Conservation (phyloP, 805 yeast species). For the Yamadazyma ubonensis region DNA sequence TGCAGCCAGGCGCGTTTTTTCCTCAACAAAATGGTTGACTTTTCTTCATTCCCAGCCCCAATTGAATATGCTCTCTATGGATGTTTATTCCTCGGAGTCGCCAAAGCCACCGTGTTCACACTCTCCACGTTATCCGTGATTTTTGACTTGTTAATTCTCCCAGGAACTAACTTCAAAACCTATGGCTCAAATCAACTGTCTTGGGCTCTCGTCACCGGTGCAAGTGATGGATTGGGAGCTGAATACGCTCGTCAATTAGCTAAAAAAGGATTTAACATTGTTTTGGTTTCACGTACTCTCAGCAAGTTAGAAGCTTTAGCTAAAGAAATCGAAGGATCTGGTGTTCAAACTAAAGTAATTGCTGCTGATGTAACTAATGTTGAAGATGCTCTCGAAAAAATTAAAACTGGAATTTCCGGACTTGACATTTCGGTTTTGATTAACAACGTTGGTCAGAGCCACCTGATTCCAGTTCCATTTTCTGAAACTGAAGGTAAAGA, state of each 20-base stretch:
- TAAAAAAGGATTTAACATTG: slow-evolving; percentile 74
- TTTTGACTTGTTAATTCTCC: slow-evolving; percentile 53
- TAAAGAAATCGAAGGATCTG: slow-evolving; percentile 56
- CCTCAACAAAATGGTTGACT: slow-evolving; percentile 6
- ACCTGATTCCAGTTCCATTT: slow-evolving; percentile 93
- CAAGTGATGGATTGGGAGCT: slow-evolving; percentile 96
- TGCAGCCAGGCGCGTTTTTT: slow-evolving; percentile 2
- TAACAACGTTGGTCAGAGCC: slow-evolving; percentile 94
- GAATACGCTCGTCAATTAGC: slow-evolving; percentile 89
- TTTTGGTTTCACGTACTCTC: slow-evolving; percentile 80
- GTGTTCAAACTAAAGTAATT: slow-evolving; percentile 61
- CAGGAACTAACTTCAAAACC: slow-evolving; percentile 42
- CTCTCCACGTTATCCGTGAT: slow-evolving; percentile 54
- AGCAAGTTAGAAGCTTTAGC: slow-evolving; percentile 70
- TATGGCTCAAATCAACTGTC: slow-evolving; percentile 73
- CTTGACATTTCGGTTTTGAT: slow-evolving; percentile 72
- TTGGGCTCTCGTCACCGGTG: slow-evolving; percentile 98
- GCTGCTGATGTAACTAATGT: slow-evolving; percentile 81
- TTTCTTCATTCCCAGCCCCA: slow-evolving; percentile 5
- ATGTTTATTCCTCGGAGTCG: slow-evolving; percentile 56
- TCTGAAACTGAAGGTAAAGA: slow-evolving; percentile 74
- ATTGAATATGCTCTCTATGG: slow-evolving; percentile 7
- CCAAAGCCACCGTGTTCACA: slow-evolving; percentile 51
- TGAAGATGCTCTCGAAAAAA: slow-evolving; percentile 52
- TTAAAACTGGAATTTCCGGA: slow-evolving; percentile 46